Evolutionary conservation across 108 stramenopile genomes (phyloP).

Genomic region (Nitzschia palea): DNA sequence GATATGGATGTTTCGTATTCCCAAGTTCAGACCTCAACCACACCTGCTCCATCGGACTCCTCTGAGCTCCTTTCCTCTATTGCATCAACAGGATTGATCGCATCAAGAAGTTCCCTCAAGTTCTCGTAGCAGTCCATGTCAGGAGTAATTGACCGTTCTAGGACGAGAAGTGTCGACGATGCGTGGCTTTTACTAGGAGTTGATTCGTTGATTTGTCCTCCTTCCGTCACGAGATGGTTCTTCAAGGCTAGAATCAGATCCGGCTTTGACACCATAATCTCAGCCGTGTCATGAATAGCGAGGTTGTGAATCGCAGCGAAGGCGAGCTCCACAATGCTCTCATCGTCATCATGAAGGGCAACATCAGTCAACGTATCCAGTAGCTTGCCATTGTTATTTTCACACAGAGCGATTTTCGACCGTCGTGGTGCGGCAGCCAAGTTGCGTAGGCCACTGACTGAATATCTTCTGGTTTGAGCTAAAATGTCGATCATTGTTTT

Average conservation of each 20-base stretch:
- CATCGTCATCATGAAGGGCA: conserved; percentile 39
- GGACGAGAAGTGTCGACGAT: conserved; percentile 41
- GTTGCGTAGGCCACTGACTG: conserved; percentile 56
- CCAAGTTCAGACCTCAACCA: conserved; percentile 1
- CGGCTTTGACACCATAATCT: conserved; percentile 35
- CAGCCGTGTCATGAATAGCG: conserved; percentile 52
- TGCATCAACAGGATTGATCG: not conserved
- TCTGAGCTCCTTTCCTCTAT: not conserved
- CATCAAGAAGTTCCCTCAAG: conserved; percentile 34
- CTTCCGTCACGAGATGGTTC: conserved; percentile 25
- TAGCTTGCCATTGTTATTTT: conserved; percentile 40
- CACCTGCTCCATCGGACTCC: not conserved
- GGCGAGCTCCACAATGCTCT: conserved; percentile 39
- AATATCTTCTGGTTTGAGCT: conserved; percentile 44
- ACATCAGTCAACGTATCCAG: conserved; percentile 46
- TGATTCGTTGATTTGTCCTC: conserved; percentile 14
- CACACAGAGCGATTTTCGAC: conserved; percentile 44
- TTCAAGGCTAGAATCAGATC: conserved; percentile 46
- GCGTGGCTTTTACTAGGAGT: conserved; percentile 23
- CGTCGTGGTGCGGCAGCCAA: conserved; percentile 54
- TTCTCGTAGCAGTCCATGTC: conserved; percentile 39
- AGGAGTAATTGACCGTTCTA: conserved; percentile 53
- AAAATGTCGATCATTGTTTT: conserved; percentile 46
- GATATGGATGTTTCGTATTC: no score
- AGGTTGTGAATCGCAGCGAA: conserved; percentile 57